Evolutionary conservation across 2,329 filamentous ascomycete species (phyloP).

Genomic region (Fusarium piperis): DNA sequence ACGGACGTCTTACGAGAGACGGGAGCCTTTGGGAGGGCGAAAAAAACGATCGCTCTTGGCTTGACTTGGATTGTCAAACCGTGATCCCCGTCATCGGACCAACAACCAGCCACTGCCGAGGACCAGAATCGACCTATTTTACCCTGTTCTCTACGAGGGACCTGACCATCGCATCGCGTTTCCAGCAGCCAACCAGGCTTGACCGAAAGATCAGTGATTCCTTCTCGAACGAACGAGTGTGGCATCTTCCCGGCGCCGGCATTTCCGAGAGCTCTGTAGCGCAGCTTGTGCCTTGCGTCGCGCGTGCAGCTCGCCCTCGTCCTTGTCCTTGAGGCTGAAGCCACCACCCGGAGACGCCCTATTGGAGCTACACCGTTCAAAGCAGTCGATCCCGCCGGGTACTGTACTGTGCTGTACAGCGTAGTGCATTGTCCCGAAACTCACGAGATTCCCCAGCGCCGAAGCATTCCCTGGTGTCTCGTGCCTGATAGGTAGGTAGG

Average conservation of each 20-base stretch:
- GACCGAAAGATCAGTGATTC: not conserved
- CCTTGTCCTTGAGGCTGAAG: conserved; percentile 15
- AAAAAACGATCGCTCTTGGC: not conserved
- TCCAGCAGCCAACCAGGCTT: not conserved
- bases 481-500: conserved; percentile 1
- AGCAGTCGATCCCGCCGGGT: conserved; percentile 7
- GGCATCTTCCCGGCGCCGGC: conserved; percentile 3
- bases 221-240: conserved; percentile 13
- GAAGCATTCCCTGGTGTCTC: not conserved
- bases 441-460: conserved; percentile 9
- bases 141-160: not conserved
- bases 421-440: conserved; percentile 2
- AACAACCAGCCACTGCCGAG: conserved; percentile 13
- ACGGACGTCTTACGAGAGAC: not conserved
- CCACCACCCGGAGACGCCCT: conserved; percentile 21
- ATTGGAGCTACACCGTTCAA: conserved; percentile 12
- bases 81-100: not conserved
- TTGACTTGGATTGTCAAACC: not conserved
- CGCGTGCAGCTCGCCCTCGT: not conserved
- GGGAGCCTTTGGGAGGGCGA: not conserved
- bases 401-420: not conserved
- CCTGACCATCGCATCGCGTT: not conserved
- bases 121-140: conserved; percentile 10
- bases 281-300: conserved; percentile 4
- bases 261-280: not conserved